Evolutionary conservation across 441 rosid species (phyloP), one percentile per base, ranked within the genome.

Genomic region (Corymbia citriodora): DNA sequence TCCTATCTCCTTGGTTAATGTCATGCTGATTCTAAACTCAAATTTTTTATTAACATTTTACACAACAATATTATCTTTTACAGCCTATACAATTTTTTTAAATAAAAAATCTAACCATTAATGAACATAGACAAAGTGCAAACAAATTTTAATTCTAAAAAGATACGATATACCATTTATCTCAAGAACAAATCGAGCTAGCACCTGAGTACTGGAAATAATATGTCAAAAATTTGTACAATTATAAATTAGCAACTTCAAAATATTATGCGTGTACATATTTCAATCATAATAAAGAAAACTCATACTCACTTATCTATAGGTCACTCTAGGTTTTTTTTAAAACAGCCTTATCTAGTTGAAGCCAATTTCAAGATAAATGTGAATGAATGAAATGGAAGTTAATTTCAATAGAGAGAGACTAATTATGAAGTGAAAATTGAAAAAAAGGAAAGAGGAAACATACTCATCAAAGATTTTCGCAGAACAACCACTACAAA

Each of bases 151-250:
- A 4, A 0, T 59, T 59, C 11, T 59, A 59, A 25, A 59, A 59
- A 59, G n/a, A 10, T 25, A 0, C 10, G 65, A 25, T 3, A 25
- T 10, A 59, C 1, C 65, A 25, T 59, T 0, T 25, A 25, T 59
- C 0, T 7, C n/a, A 59, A 59, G 25, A 59, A 59, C 25, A 59
- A 59, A 25, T 59, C 65, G 10, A 59, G 14, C 65, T 59, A 25
- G 65, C 3, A 10, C 0, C 3, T 0, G 25, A 59, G n/a, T 25
- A 59, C 65, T 0, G 25, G 0, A 59, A 25, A 53, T 15, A 53
- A 53, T 53, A 0, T 59, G 0, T 25, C 0, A 25, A 59, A 40
- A 59, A 25, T 25, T 59, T 59, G n/a, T 59, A 59, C 2, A 57
- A 23, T 23, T 25, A 14, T 25, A 59, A 59, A 0, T 25, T 4